Base-by-base conservation (phyloP, 306 rosid genomes). In the Lathyrus sativus region DNA sequence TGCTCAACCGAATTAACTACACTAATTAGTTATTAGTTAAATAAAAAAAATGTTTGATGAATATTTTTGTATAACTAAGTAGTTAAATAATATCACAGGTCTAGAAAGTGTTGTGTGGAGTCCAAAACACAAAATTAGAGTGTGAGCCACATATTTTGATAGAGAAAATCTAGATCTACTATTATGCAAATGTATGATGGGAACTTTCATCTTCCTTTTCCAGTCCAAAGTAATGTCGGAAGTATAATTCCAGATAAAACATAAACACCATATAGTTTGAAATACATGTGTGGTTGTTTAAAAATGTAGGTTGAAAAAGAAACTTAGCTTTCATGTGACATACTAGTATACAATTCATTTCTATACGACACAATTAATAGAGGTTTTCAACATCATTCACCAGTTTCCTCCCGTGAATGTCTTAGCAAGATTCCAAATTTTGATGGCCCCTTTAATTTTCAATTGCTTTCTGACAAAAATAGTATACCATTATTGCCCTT, bases 331-430 rank as follows among this genome's bases (percentile, higher is more conserved):
- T 2, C 60, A 54, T 28, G 62, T 56, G 39, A 28, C 6, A 26
- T 29, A 35, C 39, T 35, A 19, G 28, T 56, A 28, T 28, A 38
- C 39, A 56, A 28, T 28, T 56, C 0, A 56, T 56, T 56, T 56
- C 48, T 41, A 44, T 19, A 39, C 51, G 33, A 57, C 45, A 51
- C 12, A 11, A 38, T 37, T 59, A 56, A 22, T 42, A 60, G 49
- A 56, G 74, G 44, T 63, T 35, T 35, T 73, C 58, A 51, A 54
- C 54, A 68, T 64, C 46, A 42, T 8, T 58, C 56, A 65, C 74
- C 81, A 84, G 74, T 76, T 69, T 69, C 77, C 43, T 80, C 91
- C 95, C 95, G 95, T 88, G 82, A 81, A 75, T 61, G 75, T 78
- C 43, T 51, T 44, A 65, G 26, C 68, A 73, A 83, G 74, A 71